Percentiles rank a stretch among this genome's conserved stretches.
phyloP scores from a whole-genome alignment of 1,284 basidiomycete genomes.

The Fomitopsis pinicola region DNA sequence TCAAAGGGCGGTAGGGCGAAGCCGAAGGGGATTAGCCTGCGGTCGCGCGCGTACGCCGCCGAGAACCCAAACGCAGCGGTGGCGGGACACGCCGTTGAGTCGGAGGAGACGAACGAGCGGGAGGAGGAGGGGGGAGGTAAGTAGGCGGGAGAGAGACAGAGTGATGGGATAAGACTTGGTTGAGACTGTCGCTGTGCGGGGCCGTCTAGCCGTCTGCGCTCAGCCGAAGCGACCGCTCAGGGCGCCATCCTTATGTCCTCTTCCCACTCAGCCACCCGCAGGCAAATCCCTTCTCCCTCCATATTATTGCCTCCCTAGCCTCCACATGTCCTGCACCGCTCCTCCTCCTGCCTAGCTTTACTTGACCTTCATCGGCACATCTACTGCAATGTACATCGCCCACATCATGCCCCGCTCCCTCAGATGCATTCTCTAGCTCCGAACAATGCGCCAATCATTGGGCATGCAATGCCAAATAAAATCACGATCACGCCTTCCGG shows the following conservation, averaged over 20 bases:
- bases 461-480: too few species aligned
- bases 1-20: not conserved
- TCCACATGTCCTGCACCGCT: not conserved
- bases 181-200: not conserved
- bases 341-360: not conserved
- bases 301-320: not conserved
- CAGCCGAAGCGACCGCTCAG: not conserved
- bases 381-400: too few species aligned
- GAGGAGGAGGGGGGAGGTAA: not conserved
- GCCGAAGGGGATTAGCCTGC: not conserved
- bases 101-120: not conserved
- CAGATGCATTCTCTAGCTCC: too few species aligned
- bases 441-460: not conserved
- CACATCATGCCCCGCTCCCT: too few species aligned
- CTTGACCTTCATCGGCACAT: not conserved
- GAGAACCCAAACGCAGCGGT: not conserved
- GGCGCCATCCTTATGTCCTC: not conserved
- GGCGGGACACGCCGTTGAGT: not conserved
- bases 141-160: not conserved
- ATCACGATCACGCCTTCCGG: too few species aligned
- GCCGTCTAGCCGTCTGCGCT: not conserved
- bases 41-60: not conserved
- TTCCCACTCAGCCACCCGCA: not conserved
- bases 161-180: not conserved
- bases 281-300: not conserved